Evolutionary conservation across 2,329 filamentous ascomycete genomes (phyloP).

Genomic region (Cytospora mali): DNA sequence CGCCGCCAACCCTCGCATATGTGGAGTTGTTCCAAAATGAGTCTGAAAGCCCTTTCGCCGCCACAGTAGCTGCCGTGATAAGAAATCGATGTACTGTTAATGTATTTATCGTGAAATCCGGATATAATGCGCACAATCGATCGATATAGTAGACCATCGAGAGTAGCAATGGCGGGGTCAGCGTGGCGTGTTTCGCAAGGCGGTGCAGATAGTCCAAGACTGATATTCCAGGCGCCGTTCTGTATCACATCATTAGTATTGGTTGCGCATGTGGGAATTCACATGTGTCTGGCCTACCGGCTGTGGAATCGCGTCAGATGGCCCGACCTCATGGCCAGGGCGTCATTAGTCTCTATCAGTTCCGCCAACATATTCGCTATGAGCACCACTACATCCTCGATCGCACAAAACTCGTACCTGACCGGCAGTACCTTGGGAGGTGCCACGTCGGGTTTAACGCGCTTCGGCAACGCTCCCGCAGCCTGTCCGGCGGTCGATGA

Average conservation of each 20-base stretch:
- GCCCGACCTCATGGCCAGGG: constrained; percentile 79
- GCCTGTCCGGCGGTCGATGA: constrained; percentile 24
- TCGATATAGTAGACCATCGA: constrained; percentile 99
- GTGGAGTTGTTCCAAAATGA: constrained; percentile 98
- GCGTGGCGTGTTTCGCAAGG: constrained; percentile 88
- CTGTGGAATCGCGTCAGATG: constrained; percentile 94
- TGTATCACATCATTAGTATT: constrained; percentile 36
- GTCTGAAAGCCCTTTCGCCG: constrained; percentile 93
- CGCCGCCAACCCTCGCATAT: constrained; percentile 90
- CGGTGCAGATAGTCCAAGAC: constrained; percentile 92
- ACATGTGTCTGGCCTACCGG: constrained; percentile 55
- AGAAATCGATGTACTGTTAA: constrained; percentile 96
- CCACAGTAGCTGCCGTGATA: constrained; percentile 93
- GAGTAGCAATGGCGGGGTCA: constrained; percentile 90
- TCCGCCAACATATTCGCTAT: constrained; percentile 96
- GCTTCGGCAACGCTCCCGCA: constrained; percentile 49
- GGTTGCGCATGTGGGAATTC: constrained; percentile 22
- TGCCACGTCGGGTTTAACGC: constrained; percentile 52
- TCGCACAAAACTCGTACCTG: constrained; percentile 78
- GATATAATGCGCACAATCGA: constrained; percentile 86
- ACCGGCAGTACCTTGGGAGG: constrained; percentile 65
- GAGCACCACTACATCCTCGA: constrained; percentile 85
- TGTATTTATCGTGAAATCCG: constrained; percentile 93
- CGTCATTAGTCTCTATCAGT: constrained; percentile 90
- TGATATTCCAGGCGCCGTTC: constrained; percentile 82